Evolutionary conservation across 805 yeast genomes (phyloP).

Genomic region (Naumovozyma dairenensis): DNA sequence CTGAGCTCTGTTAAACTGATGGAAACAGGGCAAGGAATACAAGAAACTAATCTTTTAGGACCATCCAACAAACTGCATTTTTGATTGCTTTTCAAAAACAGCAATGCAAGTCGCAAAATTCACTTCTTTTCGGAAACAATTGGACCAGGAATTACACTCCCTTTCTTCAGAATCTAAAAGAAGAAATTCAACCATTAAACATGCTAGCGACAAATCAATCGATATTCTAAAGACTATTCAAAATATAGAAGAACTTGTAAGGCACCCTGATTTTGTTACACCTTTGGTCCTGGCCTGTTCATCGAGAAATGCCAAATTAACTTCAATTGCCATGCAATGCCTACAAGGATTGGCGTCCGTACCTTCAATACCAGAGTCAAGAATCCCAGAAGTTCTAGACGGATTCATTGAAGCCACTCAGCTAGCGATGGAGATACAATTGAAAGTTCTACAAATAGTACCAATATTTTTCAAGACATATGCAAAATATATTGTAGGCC

Average conservation of each 20-base stretch:
- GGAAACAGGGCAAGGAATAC: too few species aligned
- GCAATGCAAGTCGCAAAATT: conserved; percentile 14
- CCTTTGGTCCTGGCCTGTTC: conserved; percentile 71
- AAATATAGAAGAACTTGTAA: conserved; percentile 29
- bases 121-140: conserved; percentile 16
- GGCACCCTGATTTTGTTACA: conserved; percentile 43
- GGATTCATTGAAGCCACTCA: conserved; percentile 66
- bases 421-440: conserved; percentile 71
- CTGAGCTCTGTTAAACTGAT: too few species aligned
- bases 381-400: conserved; percentile 48
- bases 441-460: conserved; percentile 73
- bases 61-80: too few species aligned
- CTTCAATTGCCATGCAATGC: conserved; percentile 62
- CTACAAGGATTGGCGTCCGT: conserved; percentile 50
- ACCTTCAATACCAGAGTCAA: conserved; percentile 44
- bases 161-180: conserved; percentile 64
- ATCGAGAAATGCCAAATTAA: conserved; percentile 64
- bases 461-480: conserved; percentile 68
- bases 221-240: conserved; percentile 33
- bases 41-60: too few species aligned
- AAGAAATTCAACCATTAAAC: conserved; percentile 57
- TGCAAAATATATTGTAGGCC: conserved; percentile 43
- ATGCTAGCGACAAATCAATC: conserved; percentile 44
- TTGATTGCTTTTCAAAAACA: too few species aligned
- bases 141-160: conserved; percentile 47